Base-by-base conservation (phyloP, 441 rosid species). In the Caryocar brasiliense region DNA sequence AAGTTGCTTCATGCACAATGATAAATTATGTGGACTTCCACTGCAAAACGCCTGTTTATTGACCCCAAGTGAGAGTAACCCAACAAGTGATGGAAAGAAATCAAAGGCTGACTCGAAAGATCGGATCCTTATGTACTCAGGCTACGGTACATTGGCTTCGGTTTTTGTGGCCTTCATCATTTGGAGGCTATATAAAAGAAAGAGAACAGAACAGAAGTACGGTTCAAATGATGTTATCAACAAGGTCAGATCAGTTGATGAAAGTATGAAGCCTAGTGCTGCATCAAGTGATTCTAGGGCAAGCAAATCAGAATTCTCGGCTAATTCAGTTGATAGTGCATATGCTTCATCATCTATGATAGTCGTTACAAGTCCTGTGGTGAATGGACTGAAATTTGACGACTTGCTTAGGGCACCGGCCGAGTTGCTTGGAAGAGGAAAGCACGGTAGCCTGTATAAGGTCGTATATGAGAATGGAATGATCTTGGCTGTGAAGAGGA, bases 331-430 rank as follows among this genome's bases (percentile, higher is more conserved):
- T 1, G 78, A 68, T 47, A 69, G 75, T 11, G 53, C 50, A 11
- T 0, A 41, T 28, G 61, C 20, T 10, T 74, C 83, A 17, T 38
- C 75, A 2, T 73, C 83, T 3, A 51, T 77, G 14, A 59, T 73
- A 4, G 58, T 79, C 7, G 53, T 82, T 7, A 68, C 85, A 1
- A 79, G 79, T 57, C 80, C 80, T 11, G 38, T 55, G 0, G 54
- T 56, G 43, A 71, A 55, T 18, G 75, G 76, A 17, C 28, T 82
- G 50, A 73, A 37, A 41, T 79, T 77, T n/a, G 83, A 73, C 34
- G 83, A 79, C 59, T 28, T 82, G 54, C 64, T 82, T 20, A 63
- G 56, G 23, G 83, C 90, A 38, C 90, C 90, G 0, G 85, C 85
- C 0, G 83, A 79, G 66, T 54, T 79, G 75, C 64, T 82, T 1